Percentiles rank a stretch among this genome's conserved stretches.
phyloP scores from a whole-genome alignment of 2,329 filamentous ascomycete species.

The Chaetomiaceae sp. region DNA sequence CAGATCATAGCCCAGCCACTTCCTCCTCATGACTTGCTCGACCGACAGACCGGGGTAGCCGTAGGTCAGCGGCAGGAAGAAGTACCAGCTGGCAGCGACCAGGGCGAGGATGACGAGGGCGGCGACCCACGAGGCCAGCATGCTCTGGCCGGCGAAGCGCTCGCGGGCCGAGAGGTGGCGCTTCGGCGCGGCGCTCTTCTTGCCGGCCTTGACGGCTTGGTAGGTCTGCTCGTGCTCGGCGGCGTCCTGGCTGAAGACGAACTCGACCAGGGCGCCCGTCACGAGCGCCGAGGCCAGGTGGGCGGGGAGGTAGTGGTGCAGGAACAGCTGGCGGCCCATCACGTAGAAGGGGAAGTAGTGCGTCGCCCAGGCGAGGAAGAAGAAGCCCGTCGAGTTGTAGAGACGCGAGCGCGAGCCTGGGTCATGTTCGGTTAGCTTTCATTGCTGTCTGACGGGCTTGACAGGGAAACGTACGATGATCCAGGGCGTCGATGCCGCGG shows the following conservation, averaged over 20 bases:
- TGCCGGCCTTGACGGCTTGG: slow-evolving; percentile 37
- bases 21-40: slow-evolving; percentile 70
- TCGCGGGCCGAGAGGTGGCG: slow-evolving; percentile 73
- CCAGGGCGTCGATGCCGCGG: slow-evolving; percentile 86
- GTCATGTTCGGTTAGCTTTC: slow-evolving; percentile 27
- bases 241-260: slow-evolving; percentile 89
- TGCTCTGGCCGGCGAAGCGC: slow-evolving; percentile 70
- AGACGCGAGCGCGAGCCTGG: slow-evolving; percentile 82
- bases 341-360: slow-evolving; percentile 97
- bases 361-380: slow-evolving; percentile 95
- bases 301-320: slow-evolving; percentile 95
- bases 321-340: slow-evolving; percentile 96
- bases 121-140: slow-evolving; percentile 74
- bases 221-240: slow-evolving; percentile 49
- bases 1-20: slow-evolving; percentile 95
- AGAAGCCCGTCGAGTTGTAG: slow-evolving; percentile 98
- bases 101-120: slow-evolving; percentile 60
- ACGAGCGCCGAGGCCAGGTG: slow-evolving; percentile 88
- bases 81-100: slow-evolving; percentile 75
- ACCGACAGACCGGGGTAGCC: slow-evolving; percentile 83
- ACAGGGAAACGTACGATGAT: slow-evolving; percentile 66
- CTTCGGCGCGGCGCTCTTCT: slow-evolving; percentile 41
- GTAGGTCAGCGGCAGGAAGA: slow-evolving; percentile 92
- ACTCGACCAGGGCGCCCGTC: slow-evolving; percentile 85
- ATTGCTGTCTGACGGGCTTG: not conserved